phyloP scores from a whole-genome alignment of 257 asterid species.

The Henckelia pumila region DNA sequence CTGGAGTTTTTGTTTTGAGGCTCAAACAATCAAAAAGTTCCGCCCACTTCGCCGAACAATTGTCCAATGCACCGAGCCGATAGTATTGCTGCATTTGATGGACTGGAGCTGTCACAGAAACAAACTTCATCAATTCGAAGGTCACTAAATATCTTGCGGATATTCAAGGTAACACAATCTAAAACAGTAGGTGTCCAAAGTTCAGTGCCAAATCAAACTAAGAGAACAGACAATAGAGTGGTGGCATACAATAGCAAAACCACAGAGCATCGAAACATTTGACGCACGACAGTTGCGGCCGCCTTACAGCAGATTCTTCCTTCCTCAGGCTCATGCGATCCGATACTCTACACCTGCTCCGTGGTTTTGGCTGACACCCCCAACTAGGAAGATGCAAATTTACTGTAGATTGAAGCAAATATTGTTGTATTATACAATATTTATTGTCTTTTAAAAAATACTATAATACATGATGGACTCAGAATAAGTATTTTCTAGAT shows the following conservation, averaged over 20 bases:
- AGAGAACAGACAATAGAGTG: background rate
- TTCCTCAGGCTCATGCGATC: conserved; percentile 37
- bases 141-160: background rate
- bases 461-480: too few relatives aligned
- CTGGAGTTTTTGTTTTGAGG: conserved; percentile 66
- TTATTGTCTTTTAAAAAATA: too few relatives aligned
- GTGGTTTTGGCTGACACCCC: too few relatives aligned
- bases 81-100: conserved; percentile 93
- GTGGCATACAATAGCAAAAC: conserved; percentile 76
- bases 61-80: conserved; percentile 74
- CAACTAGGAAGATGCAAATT: too few relatives aligned
- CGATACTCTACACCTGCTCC: background rate
- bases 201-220: background rate
- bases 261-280: conserved; percentile 72
- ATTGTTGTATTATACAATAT: too few relatives aligned
- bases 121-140: conserved; percentile 20
- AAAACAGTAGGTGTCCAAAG: conserved; percentile 27
- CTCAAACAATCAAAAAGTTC: conserved; percentile 72
- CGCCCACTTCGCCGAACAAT: conserved; percentile 65
- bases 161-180: conserved; percentile 6
- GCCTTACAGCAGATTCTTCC: conserved; percentile 37
- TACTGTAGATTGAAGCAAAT: too few relatives aligned
- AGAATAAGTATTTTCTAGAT: too few relatives aligned
- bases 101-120: conserved; percentile 70
- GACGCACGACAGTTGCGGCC: conserved; percentile 54